Evolutionary conservation across 108 stramenopile genomes (phyloP).

Genomic region (Fragilaria crotonensis): DNA sequence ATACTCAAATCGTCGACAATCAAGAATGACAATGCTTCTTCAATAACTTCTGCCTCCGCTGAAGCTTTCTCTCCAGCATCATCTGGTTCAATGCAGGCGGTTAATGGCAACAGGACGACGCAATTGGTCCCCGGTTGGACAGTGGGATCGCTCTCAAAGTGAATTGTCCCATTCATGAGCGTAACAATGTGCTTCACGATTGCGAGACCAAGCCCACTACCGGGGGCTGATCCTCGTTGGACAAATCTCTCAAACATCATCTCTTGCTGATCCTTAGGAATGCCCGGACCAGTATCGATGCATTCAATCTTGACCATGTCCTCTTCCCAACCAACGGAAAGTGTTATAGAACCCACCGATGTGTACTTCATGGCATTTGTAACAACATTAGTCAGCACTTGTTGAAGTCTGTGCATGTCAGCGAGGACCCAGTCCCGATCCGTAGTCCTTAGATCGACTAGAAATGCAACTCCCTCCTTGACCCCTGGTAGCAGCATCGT

Average conservation of each 20-base stretch:
- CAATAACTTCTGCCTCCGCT: slow-evolving; percentile 2
- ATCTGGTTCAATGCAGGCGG: slow-evolving; percentile 12
- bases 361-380: slow-evolving; percentile 49
- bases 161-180: slow-evolving; percentile 18
- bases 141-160: slow-evolving; percentile 30
- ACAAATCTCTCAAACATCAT: slow-evolving; percentile 44
- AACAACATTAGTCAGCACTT: slow-evolving; percentile 33
- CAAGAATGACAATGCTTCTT: slow-evolving; percentile 13
- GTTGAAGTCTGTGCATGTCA: slow-evolving; percentile 30
- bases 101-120: slow-evolving; percentile 20
- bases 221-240: slow-evolving; percentile 39
- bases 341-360: slow-evolving; percentile 11
- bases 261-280: slow-evolving; percentile 30
- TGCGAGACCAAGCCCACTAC: slow-evolving; percentile 45
- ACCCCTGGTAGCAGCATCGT: slow-evolving; percentile 24
- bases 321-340: slow-evolving; percentile 12
- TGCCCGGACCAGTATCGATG: slow-evolving; percentile 53
- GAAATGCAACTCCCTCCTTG: slow-evolving; percentile 9
- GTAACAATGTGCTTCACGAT: slow-evolving; percentile 35
- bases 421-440: slow-evolving; percentile 16
- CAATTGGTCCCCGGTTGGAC: slow-evolving; percentile 26
- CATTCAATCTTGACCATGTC: slow-evolving; percentile 18
- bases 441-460: neutral
- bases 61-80: neutral
- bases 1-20: slow-evolving; percentile 32